Conservation (phyloP, 2,329 filamentous ascomycete genomes). For the Verticillium tricorpus region DNA sequence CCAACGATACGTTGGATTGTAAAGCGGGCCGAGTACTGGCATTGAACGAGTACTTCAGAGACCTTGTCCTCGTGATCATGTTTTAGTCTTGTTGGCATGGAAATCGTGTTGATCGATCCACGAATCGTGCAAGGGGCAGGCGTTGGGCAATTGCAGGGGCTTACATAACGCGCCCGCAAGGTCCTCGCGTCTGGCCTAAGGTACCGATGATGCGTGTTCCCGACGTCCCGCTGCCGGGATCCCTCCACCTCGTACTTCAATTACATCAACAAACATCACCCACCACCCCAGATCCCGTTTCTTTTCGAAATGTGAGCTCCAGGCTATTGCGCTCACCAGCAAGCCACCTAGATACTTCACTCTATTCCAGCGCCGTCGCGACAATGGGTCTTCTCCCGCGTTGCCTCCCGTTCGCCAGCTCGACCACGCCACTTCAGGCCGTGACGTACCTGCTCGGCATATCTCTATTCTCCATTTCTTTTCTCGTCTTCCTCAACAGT, state of each 20-base stretch:
- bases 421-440: slow-evolving; percentile 59
- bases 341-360: background rate
- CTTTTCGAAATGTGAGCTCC: background rate
- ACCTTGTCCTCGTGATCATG: background rate
- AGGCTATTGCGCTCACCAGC: background rate
- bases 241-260: background rate
- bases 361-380: background rate
- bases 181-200: background rate
- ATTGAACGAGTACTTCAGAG: background rate
- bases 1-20: background rate
- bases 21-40: background rate
- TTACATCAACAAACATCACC: background rate
- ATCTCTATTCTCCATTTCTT: slow-evolving; percentile 81
- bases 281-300: background rate
- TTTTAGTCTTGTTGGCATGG: background rate
- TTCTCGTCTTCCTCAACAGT: slow-evolving; percentile 86
- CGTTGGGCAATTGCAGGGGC: background rate
- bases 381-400: slow-evolving; percentile 26
- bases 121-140: background rate
- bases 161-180: background rate
- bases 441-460: slow-evolving; percentile 75
- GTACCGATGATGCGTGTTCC: background rate
- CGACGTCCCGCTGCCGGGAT: background rate
- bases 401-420: slow-evolving; percentile 53
- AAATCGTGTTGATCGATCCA: background rate